phyloP scores from a whole-genome alignment of 371 early-diverging fungal species.

The Phascolomyces articulosus region DNA sequence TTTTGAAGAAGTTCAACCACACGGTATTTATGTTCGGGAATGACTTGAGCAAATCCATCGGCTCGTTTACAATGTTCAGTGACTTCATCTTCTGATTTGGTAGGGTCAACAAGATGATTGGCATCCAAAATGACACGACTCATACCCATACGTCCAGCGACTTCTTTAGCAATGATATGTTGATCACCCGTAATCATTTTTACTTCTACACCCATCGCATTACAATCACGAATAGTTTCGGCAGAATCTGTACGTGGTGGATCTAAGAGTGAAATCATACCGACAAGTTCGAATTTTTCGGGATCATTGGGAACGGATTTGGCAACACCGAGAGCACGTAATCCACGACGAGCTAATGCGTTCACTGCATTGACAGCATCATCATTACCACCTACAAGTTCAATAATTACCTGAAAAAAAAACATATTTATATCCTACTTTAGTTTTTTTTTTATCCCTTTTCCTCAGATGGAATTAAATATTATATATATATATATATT shows the following conservation, averaged over 20 bases:
- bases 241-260: conserved; percentile 72
- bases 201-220: conserved; percentile 81
- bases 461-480: too few species aligned
- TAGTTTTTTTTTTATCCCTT: too few species aligned
- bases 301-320: conserved; percentile 1
- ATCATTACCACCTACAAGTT: conserved; percentile 13
- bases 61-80: conserved; percentile 82
- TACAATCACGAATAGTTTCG: conserved; percentile 52
- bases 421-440: conserved; percentile 7
- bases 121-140: conserved; percentile 80
- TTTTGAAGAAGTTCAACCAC: conserved; percentile 76
- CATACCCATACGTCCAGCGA: conserved; percentile 86
- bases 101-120: conserved; percentile 78
- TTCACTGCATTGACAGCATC: conserved; percentile 80
- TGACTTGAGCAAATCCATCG: conserved; percentile 96
- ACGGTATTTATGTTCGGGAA: conserved; percentile 91
- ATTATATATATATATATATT: too few species aligned
- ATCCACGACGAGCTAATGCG: conserved; percentile 83
- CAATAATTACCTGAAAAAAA: conserved; percentile 4
- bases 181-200: conserved; percentile 98
- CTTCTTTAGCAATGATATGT: conserved; percentile 89
- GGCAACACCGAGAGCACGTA: conserved; percentile 69
- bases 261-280: conserved; percentile 84
- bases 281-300: conserved; percentile 38
- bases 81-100: conserved; percentile 34